These are phyloP conservation scores for Lepiota subincarnata DNA, from an alignment of 768 basidiomycete species.

Conservation along the genomic window DNA sequence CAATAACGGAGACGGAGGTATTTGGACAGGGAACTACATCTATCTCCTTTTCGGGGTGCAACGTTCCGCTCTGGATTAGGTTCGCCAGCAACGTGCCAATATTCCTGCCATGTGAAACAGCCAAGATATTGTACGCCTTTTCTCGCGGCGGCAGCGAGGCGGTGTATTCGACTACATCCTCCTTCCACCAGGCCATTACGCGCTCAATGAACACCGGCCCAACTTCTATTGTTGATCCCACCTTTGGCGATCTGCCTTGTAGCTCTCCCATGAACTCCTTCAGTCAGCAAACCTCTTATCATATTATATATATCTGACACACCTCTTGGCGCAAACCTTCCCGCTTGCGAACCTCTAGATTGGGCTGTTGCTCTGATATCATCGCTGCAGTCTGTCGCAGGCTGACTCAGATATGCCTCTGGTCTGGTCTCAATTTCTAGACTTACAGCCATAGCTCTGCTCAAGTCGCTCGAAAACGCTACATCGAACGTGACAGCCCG, in stretches of 20 bases:
- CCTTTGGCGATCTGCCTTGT: slow-evolving; percentile 38
- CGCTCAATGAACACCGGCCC: slow-evolving; percentile 41
- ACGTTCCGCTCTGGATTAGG: slow-evolving; percentile 38
- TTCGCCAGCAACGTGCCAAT: slow-evolving; percentile 50
- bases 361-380: slow-evolving; percentile 54
- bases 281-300: background rate
- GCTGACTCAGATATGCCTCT: slow-evolving; percentile 6
- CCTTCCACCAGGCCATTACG: slow-evolving; percentile 58
- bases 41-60: slow-evolving; percentile 33
- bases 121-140: slow-evolving; percentile 44
- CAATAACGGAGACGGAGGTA: slow-evolving; percentile 55
- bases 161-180: slow-evolving; percentile 27
- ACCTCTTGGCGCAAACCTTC: slow-evolving; percentile 64
- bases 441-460: slow-evolving; percentile 59
- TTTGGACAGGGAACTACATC: slow-evolving; percentile 40
- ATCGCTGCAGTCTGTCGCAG: slow-evolving; percentile 56
- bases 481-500: slow-evolving; percentile 49
- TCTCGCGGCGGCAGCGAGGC: slow-evolving; percentile 7
- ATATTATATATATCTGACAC: slow-evolving; percentile 17
- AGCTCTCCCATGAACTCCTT: slow-evolving; percentile 56
- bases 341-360: slow-evolving; percentile 37
- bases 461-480: slow-evolving; percentile 71
- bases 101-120: slow-evolving; percentile 64
- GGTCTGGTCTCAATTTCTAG: background rate
- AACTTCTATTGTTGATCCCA: slow-evolving; percentile 33